Evolutionary conservation across 2,329 filamentous ascomycete genomes (phyloP), one percentile per base, ranked within the genome.

Genomic region (Calonectria ilicicola): DNA sequence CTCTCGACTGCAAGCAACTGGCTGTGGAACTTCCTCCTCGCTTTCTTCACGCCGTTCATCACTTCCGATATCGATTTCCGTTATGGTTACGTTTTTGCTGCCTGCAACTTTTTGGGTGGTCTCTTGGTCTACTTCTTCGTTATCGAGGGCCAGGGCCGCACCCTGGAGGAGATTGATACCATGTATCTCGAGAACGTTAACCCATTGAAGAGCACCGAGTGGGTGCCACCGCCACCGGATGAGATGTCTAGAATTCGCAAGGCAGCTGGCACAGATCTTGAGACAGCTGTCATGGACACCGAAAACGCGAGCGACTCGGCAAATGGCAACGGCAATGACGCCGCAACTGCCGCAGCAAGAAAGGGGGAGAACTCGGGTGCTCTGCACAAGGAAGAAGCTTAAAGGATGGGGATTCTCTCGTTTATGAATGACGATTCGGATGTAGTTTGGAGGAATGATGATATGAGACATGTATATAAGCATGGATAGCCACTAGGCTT

Each of bases 11-110:
- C 90, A 0, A 88, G 87, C 76, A 93, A 93, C 82, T 93, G 91
- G 91, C 85, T 87, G 38, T 94, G 92, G 91, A 94, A 95, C 82
- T 95, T 95, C 83, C 87, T 94, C 75, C 89, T 92, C 72, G 91
- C 90, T 0, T 96, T 96, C 86, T 95, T 95, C 86, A 95, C 94
- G 0, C 93, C 94, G 0, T 95, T 95, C 83, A 95, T 96, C 80
- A 93, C 92, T 0, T 85, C 87, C 0, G 89, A 89, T 4, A 95
- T 95, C 67, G 90, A 93, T 76, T 95, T 93, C 83, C 88, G 88
- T 1, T 94, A 94, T 78, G 94, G 94, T 2, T 94, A 95, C 75
- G 91, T 96, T 35, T 95, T 95, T 82, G 93, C 93, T 0, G 92
- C 87, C 0, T 95, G 93, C 80, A 93, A 94, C 77, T 84, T 94